Conservation (phyloP, 2,329 filamentous ascomycete species). For the Cercospora janseana region DNA sequence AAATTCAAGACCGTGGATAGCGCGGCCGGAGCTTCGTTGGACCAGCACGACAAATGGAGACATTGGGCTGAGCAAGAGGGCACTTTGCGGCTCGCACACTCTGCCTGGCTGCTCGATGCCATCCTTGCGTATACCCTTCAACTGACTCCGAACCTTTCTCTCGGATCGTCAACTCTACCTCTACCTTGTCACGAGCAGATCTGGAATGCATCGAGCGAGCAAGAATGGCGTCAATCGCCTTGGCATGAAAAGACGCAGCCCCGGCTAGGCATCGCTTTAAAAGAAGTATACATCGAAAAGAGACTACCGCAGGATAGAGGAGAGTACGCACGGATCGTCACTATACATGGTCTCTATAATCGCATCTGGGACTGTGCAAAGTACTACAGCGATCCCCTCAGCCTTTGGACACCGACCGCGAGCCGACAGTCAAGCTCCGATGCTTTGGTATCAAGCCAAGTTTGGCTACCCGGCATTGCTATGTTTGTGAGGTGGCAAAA, state of each 20-base stretch:
- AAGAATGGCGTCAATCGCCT: constrained; percentile 27
- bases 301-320: constrained; percentile 45
- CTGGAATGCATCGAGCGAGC: constrained; percentile 28
- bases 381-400: constrained; percentile 47
- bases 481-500: constrained; percentile 52
- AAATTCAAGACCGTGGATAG: not conserved
- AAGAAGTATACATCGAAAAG: constrained; percentile 52
- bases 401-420: constrained; percentile 36
- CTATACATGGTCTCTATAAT: constrained; percentile 53
- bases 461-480: constrained; percentile 51
- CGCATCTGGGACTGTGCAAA: constrained; percentile 51
- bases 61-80: constrained; percentile 24
- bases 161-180: constrained; percentile 25
- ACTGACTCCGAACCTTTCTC: constrained; percentile 14
- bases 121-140: constrained; percentile 29
- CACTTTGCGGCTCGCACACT: constrained; percentile 26
- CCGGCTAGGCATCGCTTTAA: constrained; percentile 45
- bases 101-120: constrained; percentile 31
- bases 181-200: constrained; percentile 32
- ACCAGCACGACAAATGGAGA: constrained; percentile 16
- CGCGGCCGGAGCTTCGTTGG: not conserved
- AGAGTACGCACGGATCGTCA: constrained; percentile 51
- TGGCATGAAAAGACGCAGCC: constrained; percentile 16
- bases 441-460: constrained; percentile 15
- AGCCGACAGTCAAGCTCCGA: constrained; percentile 23